Evolutionary conservation across 2,329 filamentous ascomycete species (phyloP), one percentile per base, ranked within the genome.

Genomic region (Colletotrichum tanaceti): DNA sequence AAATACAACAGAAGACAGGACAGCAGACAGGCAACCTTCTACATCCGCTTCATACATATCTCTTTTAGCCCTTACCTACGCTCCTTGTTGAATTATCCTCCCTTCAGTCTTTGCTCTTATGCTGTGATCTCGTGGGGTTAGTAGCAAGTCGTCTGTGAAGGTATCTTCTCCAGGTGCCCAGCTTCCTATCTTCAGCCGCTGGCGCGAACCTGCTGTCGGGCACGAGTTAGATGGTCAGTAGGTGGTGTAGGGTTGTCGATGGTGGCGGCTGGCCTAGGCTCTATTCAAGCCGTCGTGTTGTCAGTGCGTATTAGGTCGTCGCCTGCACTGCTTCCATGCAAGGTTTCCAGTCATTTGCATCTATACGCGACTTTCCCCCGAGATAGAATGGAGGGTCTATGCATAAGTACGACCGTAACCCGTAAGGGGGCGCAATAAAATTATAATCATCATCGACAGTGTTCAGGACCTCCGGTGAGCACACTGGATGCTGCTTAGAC

Each of bases 141-240:
- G 28, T 24, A 59, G 57, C 28, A 59, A 49, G 43, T 59, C 38
- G 18, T 39, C 43, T 28, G 43, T 49, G 43, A 59, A 59, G 57
- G 43, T 28, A 28, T 50, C n/a, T 59, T 59, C 43, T 59, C 44
- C 43, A 59, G 57, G 43, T 59, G 57, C 43, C 57, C 57, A 59
- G 57, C n/a, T 59, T 49, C 57, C 32, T 49, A 49, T 49, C 20
- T 41, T 49, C 57, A 38, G 57, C 43, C 57, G 43, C 57, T 50
- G 44, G 57, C 13, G 57, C 57, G 32, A 24, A 22, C 57, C 57
- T 59, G 43, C 28, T 59, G 24, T 59, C 43, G 43, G 43, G 28
- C 43, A 49, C 43, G 18, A 59, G 44, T 24, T 46, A 0, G 6
- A 20, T 46, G 18, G n/a, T 20, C 11, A 46, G 43, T 13, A 46